These are phyloP conservation scores for Pseudogymnoascus sp. DNA, from an alignment of 2,329 filamentous ascomycete species.

Conservation along the genomic window DNA sequence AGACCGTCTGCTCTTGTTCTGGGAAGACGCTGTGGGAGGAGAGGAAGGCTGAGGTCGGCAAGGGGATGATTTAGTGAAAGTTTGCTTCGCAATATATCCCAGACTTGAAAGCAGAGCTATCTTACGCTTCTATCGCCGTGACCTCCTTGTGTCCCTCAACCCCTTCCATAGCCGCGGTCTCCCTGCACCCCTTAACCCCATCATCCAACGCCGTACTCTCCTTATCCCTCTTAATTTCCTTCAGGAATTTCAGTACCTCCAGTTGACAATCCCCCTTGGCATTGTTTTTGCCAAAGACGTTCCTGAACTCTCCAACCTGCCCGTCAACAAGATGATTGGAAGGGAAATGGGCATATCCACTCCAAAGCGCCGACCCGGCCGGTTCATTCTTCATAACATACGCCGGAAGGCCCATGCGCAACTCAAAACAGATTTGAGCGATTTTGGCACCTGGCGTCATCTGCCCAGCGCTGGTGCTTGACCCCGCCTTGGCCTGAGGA, in stretches of 20 bases:
- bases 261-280: conserved; percentile 37
- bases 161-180: neutral
- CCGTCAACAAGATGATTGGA: conserved; percentile 16
- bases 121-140: neutral
- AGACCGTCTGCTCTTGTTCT: conserved; percentile 95
- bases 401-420: conserved; percentile 21
- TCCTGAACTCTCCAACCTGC: conserved; percentile 24
- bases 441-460: conserved; percentile 4
- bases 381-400: conserved; percentile 19
- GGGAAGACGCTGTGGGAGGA: conserved; percentile 99
- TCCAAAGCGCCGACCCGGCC: conserved; percentile 16
- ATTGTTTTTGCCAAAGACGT: conserved; percentile 37
- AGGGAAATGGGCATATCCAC: conserved; percentile 23
- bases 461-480: neutral
- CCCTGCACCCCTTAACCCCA: conserved; percentile 2
- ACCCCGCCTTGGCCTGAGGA: neutral
- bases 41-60: conserved; percentile 76
- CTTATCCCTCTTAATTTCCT: conserved; percentile 21
- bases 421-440: conserved; percentile 15
- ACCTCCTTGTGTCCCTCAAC: neutral
- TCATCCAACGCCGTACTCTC: conserved; percentile 11
- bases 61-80: conserved; percentile 72
- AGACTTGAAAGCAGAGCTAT: neutral
- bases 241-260: conserved; percentile 29
- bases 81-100: conserved; percentile 1